Percentiles rank a stretch among this genome's conserved stretches.
These are phyloP conservation scores for Didymella lethalis DNA, from an alignment of 2,329 filamentous ascomycete genomes.

Conservation along the genomic window DNA sequence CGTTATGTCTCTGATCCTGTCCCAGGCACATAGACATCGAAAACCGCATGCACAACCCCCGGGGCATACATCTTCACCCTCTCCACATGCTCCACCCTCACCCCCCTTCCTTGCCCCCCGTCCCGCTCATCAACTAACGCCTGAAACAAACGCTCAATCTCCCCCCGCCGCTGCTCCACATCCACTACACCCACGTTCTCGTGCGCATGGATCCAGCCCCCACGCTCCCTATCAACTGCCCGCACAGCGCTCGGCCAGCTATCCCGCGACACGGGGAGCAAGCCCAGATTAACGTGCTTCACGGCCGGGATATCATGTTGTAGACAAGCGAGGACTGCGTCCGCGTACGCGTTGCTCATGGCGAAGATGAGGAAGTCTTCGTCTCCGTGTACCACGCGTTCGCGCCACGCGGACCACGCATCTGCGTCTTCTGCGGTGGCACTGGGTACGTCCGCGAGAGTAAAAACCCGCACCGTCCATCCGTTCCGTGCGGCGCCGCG, in stretches of 20 bases:
- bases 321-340: not conserved
- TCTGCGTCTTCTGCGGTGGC: no score
- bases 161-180: slow-evolving; percentile 33
- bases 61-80: slow-evolving; percentile 68
- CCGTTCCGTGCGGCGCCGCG: slow-evolving; percentile 53
- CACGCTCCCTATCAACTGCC: slow-evolving; percentile 55
- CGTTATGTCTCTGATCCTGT: not conserved
- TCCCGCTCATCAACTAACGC: slow-evolving; percentile 42
- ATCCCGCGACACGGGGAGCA: slow-evolving; percentile 61
- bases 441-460: slow-evolving; percentile 1
- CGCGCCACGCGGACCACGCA: no score
- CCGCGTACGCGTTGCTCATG: slow-evolving; percentile 51
- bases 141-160: slow-evolving; percentile 54
- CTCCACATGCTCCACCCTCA: slow-evolving; percentile 59
- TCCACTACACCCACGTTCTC: slow-evolving; percentile 62
- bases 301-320: slow-evolving; percentile 46
- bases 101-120: slow-evolving; percentile 12
- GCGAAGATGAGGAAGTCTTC: slow-evolving; percentile 51
- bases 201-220: slow-evolving; percentile 68
- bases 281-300: slow-evolving; percentile 66
- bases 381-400: not conserved
- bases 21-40: slow-evolving; percentile 56
- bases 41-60: slow-evolving; percentile 68
- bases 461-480: slow-evolving; percentile 39
- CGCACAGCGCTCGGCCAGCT: slow-evolving; percentile 61